Percentiles rank a stretch among this genome's conserved stretches.
Evolutionary conservation across 306 rosid genomes (phyloP).

Genomic region (Acacia melanoxylon): DNA sequence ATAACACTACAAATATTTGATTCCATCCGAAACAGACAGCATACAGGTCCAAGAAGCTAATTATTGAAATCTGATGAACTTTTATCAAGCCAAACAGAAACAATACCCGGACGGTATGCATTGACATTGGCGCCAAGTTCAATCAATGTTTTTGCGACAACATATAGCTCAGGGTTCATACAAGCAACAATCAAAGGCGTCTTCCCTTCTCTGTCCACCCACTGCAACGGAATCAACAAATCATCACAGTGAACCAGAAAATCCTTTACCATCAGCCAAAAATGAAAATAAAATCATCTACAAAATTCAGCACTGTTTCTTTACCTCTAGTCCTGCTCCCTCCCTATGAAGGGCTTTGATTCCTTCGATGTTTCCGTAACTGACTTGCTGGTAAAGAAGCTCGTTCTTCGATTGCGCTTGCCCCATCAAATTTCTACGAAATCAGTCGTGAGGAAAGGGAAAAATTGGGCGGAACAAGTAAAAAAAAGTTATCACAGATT

Average conservation of each 20-base stretch:
- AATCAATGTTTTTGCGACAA: conserved; percentile 73
- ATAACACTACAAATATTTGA: neutral
- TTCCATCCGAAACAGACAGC: conserved; percentile 15
- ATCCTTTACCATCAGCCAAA: neutral
- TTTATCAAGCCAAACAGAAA: neutral
- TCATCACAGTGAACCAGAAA: conserved; percentile 27
- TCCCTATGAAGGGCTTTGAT: conserved; percentile 76
- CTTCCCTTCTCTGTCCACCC: conserved; percentile 74
- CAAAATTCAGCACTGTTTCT: neutral
- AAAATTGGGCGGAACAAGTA: neutral
- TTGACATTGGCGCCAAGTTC: conserved; percentile 94
- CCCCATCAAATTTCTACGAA: conserved; percentile 59
- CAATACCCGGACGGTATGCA: conserved; percentile 83
- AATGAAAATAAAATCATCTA: neutral
- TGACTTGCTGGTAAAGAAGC: conserved; percentile 77
- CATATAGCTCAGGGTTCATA: conserved; percentile 65
- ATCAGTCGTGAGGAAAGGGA: neutral
- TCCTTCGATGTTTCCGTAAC: conserved; percentile 72
- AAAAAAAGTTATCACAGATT: neutral
- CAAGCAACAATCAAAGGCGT: conserved; percentile 91
- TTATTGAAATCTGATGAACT: conserved; percentile 2
- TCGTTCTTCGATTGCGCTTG: conserved; percentile 82
- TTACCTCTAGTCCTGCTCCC: conserved; percentile 94
- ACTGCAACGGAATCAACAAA: conserved; percentile 50
- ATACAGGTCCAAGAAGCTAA: neutral